Conservation (phyloP, 345 rosid genomes). For the Boechera divaricarpa region DNA sequence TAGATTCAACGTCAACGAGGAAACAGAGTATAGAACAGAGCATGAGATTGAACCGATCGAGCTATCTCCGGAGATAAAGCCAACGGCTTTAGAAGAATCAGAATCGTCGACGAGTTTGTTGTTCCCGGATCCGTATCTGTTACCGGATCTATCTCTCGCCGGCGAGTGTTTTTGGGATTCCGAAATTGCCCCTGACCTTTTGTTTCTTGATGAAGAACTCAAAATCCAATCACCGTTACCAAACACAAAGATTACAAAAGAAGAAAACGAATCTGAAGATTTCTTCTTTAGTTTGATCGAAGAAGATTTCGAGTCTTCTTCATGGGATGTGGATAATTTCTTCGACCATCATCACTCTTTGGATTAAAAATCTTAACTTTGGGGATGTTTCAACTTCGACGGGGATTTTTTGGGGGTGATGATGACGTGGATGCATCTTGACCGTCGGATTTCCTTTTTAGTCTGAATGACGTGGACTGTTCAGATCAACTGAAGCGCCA, state of each 20-base stretch:
- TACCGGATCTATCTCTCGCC: conserved; percentile 38
- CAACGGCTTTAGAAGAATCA: not conserved
- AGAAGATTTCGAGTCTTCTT: conserved; percentile 62
- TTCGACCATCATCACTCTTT: conserved; percentile 41
- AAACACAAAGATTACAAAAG: not conserved
- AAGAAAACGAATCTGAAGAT: conserved; percentile 29
- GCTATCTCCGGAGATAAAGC: not conserved
- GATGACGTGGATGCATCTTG: conserved; percentile 34
- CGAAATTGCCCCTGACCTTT: conserved; percentile 50
- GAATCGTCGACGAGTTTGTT: conserved; percentile 20
- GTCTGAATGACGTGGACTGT: conserved; percentile 31
- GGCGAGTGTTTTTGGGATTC: conserved; percentile 48
- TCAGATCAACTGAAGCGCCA: conserved; percentile 10
- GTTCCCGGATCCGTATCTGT: conserved; percentile 46
- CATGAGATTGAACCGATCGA: conserved; percentile 22
- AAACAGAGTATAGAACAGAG: conserved; percentile 44
- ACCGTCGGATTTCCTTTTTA: not conserved
- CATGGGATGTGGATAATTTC: conserved; percentile 73
- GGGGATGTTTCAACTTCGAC: not conserved
- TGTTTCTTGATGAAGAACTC: conserved; percentile 62
- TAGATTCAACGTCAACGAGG: conserved; percentile 60
- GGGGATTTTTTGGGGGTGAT: conserved; percentile 9
- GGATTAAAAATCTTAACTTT: not conserved
- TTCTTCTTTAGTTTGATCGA: conserved; percentile 47
- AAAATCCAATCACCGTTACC: not conserved